phyloP scores from a whole-genome alignment of 148 eudicot genomes.

The Selenicereus undatus region DNA sequence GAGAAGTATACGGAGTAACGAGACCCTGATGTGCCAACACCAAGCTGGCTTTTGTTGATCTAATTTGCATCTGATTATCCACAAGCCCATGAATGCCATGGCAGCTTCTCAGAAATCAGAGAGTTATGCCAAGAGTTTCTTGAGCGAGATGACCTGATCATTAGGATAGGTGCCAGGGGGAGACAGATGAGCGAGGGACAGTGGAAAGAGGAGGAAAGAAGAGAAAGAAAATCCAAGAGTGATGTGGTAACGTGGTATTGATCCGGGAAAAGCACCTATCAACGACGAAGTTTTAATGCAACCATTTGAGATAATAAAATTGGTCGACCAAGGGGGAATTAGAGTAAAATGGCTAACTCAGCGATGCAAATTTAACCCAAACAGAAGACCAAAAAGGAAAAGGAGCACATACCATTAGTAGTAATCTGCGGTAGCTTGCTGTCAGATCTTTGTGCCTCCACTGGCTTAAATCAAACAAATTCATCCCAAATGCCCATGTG shows the following conservation, averaged over 20 bases:
- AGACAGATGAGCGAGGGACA: not conserved
- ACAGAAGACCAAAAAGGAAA: not conserved
- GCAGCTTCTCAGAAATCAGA: not conserved
- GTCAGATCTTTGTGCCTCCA: conserved; percentile 80
- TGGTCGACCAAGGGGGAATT: not conserved
- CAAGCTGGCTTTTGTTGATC: not conserved
- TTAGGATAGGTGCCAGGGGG: not conserved
- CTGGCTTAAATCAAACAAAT: conserved; percentile 71
- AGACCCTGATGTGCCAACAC: not conserved
- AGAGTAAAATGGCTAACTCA: not conserved
- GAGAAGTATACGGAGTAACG: not conserved
- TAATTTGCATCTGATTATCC: not conserved
- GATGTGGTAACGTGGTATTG: not conserved
- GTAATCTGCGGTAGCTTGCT: conserved; percentile 55
- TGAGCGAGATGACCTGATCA: not conserved
- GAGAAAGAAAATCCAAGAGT: not conserved
- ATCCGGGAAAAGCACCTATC: not conserved
- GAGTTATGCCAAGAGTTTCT: not conserved
- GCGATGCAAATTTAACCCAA: not conserved
- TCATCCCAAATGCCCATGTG: conserved; percentile 99
- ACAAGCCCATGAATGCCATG: not conserved
- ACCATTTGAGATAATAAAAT: not conserved
- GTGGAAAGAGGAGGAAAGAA: not conserved
- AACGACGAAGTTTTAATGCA: not conserved
- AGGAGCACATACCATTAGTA: conserved; percentile 44